These are phyloP conservation scores for Bryum argenteum DNA, from an alignment of 225 moss, liverwort and hornwort species.

Conservation along the genomic window DNA sequence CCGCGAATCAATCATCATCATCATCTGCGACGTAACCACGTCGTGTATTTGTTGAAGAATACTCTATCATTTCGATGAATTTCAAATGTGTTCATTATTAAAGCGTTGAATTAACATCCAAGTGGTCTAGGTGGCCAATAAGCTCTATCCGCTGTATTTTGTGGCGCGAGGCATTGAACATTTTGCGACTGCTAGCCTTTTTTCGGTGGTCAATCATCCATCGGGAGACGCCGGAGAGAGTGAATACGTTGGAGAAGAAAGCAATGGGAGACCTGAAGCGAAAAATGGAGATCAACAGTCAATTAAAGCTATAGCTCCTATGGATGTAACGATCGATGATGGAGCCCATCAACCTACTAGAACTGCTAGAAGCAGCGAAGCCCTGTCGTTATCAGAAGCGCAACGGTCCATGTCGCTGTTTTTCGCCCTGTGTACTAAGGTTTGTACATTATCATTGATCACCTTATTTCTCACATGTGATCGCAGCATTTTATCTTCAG, in stretches of 20 bases:
- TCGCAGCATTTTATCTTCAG: neutral
- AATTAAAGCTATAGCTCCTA: slow-evolving; percentile 44
- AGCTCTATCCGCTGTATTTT: slow-evolving; percentile 81
- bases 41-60: neutral
- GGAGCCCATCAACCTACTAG: slow-evolving; percentile 54
- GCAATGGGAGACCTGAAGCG: slow-evolving; percentile 38
- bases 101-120: slow-evolving; percentile 15
- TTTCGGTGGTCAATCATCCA: slow-evolving; percentile 71
- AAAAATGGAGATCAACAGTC: slow-evolving; percentile 58
- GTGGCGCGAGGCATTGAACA: slow-evolving; percentile 82
- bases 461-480: neutral
- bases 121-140: slow-evolving; percentile 83
- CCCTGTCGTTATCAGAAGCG: slow-evolving; percentile 74
- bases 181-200: slow-evolving; percentile 85
- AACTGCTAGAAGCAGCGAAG: slow-evolving; percentile 51
- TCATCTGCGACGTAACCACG: slow-evolving; percentile 17
- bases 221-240: slow-evolving; percentile 46
- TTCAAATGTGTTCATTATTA: neutral
- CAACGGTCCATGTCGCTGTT: slow-evolving; percentile 98
- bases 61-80: slow-evolving; percentile 11
- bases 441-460: slow-evolving; percentile 34
- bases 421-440: slow-evolving; percentile 99
- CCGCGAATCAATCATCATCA: slow-evolving; percentile 1
- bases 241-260: slow-evolving; percentile 74
- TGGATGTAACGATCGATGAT: slow-evolving; percentile 53